Base-by-base conservation (phyloP, 306 rosid species). In the Prunus campanulata region DNA sequence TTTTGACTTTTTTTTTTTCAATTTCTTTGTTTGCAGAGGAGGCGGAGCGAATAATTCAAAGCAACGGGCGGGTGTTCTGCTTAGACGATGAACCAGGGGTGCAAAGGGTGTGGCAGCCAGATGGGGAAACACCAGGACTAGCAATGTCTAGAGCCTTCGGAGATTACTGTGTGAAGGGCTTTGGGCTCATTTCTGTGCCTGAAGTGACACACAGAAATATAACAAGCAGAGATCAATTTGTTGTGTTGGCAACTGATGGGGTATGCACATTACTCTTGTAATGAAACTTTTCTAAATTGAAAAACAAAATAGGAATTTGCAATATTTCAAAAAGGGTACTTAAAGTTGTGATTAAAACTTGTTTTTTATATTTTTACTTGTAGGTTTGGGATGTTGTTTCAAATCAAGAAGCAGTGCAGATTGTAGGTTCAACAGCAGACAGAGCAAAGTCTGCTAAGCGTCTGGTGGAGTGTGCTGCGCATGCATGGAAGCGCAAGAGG, bases 371-470 rank as follows among this genome's bases (percentile, higher is more conserved):
- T 51, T 79, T 68, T 69, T 79, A 6, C 6, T 20, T 57, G 47
- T 32, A 95, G 99, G 97, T 95, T 39, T 95, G 99, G 99, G 99
- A 95, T 85, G 99, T 95, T 8, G 75, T 95, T 29, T 89, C 99
- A 2, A 95, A 92, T 57, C 80, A 95, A 82, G 99, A 95, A 87
- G 99, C 99, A n/a, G 92, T 95, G n/a, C 81, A 90, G 35, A 85
- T 95, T 22, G 88, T 92, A 16, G 82, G 82, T 9, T 85, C 97
- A 4, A 75, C 93, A 25, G 42, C 78, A 2, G 93, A 92, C 32
- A 84, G 77, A 70, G 87, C 84, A 16, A 89, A 89, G 66, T 77
- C 97, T 5, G 92, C 97, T 0, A 91, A 87, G 68, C 76, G 85
- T 15, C 77, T 95, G 70, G 99, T 95, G 59, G 88, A 95, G 76